phyloP scores from a whole-genome alignment of 495 filamentous ascomycete genomes.

The Mycothermus thermophilus region DNA sequence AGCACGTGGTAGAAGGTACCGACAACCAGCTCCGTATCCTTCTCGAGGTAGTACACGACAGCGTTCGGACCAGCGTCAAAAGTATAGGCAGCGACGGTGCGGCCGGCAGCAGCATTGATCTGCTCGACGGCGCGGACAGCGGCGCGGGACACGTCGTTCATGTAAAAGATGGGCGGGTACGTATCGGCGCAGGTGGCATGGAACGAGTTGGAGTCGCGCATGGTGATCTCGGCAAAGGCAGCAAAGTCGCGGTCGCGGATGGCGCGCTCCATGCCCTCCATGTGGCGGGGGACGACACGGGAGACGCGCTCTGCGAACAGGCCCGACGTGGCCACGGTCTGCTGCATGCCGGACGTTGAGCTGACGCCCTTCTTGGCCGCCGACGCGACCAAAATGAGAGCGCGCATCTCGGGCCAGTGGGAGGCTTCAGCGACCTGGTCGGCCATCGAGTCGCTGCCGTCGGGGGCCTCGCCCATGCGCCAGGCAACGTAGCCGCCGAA shows the following conservation, averaged over 20 bases:
- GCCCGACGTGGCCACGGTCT: slow-evolving; percentile 73
- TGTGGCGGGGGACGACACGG: slow-evolving; percentile 65
- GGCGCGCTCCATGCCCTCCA: slow-evolving; percentile 76
- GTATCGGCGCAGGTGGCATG: slow-evolving; percentile 92
- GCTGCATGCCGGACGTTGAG: slow-evolving; percentile 89
- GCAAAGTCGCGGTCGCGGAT: slow-evolving; percentile 67
- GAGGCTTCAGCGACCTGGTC: slow-evolving; percentile 70
- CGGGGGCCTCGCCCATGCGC: slow-evolving; percentile 54
- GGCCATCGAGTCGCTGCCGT: slow-evolving; percentile 74
- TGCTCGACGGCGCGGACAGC: slow-evolving; percentile 78
- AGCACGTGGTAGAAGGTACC: slow-evolving; percentile 52
- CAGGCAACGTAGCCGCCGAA: slow-evolving; percentile 95
- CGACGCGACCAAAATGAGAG: slow-evolving; percentile 75
- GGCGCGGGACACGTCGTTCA: slow-evolving; percentile 81
- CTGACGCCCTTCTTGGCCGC: slow-evolving; percentile 90
- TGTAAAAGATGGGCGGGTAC: slow-evolving; percentile 91
- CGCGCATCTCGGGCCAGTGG: slow-evolving; percentile 93
- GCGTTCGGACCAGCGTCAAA: slow-evolving; percentile 97
- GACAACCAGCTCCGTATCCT: slow-evolving; percentile 55
- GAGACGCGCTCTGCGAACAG: slow-evolving; percentile 63
- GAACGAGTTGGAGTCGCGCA: slow-evolving; percentile 93
- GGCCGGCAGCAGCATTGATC: slow-evolving; percentile 63
- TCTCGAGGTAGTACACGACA: slow-evolving; percentile 82
- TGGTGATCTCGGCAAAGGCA: slow-evolving; percentile 77
- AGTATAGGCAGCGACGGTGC: slow-evolving; percentile 77